These are phyloP conservation scores for Ceraceosorus guamensis DNA, from an alignment of 1,284 basidiomycete genomes.

Conservation along the genomic window DNA sequence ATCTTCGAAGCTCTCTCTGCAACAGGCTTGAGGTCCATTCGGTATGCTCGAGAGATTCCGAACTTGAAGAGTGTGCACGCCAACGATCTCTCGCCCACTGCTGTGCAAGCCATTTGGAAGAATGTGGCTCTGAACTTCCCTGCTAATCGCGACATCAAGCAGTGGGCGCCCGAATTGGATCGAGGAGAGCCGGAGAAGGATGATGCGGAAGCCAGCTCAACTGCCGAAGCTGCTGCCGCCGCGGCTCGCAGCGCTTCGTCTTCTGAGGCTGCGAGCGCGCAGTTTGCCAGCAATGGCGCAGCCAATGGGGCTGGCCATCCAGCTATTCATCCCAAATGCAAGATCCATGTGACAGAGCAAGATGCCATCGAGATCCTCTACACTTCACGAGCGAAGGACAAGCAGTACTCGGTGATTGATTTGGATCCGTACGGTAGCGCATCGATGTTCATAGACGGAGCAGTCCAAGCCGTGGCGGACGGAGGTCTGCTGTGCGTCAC, in stretches of 20 bases:
- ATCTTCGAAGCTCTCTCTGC: constrained; percentile 93
- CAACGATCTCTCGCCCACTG: constrained; percentile 80
- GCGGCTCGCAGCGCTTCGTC: not conserved
- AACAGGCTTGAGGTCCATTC: constrained; percentile 88
- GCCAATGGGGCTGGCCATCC: constrained; percentile 6
- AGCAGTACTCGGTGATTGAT: constrained; percentile 86
- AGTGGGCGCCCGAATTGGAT: constrained; percentile 12
- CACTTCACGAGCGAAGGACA: constrained; percentile 65
- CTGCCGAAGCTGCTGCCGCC: not conserved
- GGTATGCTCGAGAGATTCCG: constrained; percentile 96
- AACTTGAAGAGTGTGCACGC: constrained; percentile 83
- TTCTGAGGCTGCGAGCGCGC: constrained; percentile 6
- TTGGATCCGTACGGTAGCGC: constrained; percentile 97
- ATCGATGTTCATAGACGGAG: constrained; percentile 91
- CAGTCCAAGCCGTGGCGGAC: constrained; percentile 81
- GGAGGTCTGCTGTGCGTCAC: constrained; percentile 82
- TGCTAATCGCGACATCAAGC: constrained; percentile 50
- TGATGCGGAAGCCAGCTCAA: not conserved
- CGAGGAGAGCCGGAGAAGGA: not conserved
- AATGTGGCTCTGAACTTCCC: constrained; percentile 87
- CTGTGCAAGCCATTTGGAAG: constrained; percentile 75
- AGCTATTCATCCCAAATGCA: constrained; percentile 40
- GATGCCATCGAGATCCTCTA: constrained; percentile 69
- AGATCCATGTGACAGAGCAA: constrained; percentile 38
- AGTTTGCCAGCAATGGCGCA: not conserved